A percentile compares a stretch with the other conserved stretches of the same genome.
These are phyloP conservation scores for Malania oleifera DNA, from an alignment of 164 flowering plant species.

Conservation along the genomic window DNA sequence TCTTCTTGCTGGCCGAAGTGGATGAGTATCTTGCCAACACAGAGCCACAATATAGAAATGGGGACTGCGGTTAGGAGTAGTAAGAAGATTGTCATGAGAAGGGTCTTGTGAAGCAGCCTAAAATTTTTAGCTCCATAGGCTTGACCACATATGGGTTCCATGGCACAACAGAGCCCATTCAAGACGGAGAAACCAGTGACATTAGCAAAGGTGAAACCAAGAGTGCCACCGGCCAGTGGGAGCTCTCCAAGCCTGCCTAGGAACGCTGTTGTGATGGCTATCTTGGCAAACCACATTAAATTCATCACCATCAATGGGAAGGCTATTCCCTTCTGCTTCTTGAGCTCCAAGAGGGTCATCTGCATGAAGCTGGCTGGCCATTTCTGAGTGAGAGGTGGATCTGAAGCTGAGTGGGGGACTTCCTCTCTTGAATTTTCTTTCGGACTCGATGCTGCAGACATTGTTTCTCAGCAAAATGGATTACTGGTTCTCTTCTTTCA, in stretches of 20 bases:
- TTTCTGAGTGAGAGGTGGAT: constrained; percentile 14
- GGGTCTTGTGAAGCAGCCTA: constrained; percentile 77
- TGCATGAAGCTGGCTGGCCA: constrained; percentile 29
- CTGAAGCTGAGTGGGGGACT: constrained; percentile 3
- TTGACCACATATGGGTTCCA: constrained; percentile 95
- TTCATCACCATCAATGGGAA: constrained; percentile 72
- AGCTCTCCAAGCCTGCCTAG: constrained; percentile 79
- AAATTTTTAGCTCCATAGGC: constrained; percentile 80
- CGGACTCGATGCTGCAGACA: constrained; percentile 22
- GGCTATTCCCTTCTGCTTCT: constrained; percentile 39
- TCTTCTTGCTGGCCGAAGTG: constrained; percentile 68
- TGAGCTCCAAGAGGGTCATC: constrained; percentile 42
- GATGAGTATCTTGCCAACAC: constrained; percentile 62
- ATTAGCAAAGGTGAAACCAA: constrained; percentile 86
- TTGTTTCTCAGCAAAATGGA: constrained; percentile 15
- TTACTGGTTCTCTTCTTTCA: background rate
- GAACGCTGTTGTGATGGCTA: constrained; percentile 70
- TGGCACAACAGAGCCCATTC: constrained; percentile 78
- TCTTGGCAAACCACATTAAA: constrained; percentile 61
- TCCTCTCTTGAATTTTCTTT: constrained; percentile 21
- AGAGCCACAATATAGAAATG: constrained; percentile 64
- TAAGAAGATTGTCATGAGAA: constrained; percentile 54
- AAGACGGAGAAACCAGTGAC: constrained; percentile 84
- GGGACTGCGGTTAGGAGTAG: constrained; percentile 52
- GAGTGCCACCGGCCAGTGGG: constrained; percentile 68